phyloP scores from a whole-genome alignment of 2,329 filamentous ascomycete species.

The Fusarium sp. region DNA sequence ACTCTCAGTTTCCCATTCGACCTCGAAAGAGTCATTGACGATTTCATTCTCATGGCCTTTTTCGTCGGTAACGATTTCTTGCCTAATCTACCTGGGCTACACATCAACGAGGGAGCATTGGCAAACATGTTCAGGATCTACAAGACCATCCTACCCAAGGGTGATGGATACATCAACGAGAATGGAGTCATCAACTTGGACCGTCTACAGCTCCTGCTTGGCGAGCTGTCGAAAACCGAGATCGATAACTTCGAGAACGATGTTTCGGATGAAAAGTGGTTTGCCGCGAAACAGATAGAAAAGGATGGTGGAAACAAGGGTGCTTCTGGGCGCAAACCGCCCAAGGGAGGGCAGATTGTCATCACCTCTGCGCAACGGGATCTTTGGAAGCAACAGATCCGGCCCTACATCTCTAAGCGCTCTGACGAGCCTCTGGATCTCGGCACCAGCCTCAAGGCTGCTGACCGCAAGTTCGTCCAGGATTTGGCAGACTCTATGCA shows the following conservation, averaged over 20 bases:
- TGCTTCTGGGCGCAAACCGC: conserved; percentile 64
- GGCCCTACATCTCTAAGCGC: conserved; percentile 82
- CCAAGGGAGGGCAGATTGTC: conserved; percentile 71
- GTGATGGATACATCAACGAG: conserved; percentile 96
- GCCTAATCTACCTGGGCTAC: conserved; percentile 93
- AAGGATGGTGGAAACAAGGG: conserved; percentile 71
- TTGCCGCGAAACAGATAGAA: conserved; percentile 84
- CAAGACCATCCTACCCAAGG: conserved; percentile 87
- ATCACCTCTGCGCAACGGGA: conserved; percentile 85
- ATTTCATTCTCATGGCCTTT: conserved; percentile 99
- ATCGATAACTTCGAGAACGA: conserved; percentile 94
- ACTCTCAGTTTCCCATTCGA: conserved; percentile 84
- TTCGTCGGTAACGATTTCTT: conserved; percentile 99
- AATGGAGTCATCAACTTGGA: conserved; percentile 90
- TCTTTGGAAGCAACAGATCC: conserved; percentile 82
- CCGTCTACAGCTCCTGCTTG: conserved; percentile 80
- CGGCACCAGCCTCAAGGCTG: conserved; percentile 77
- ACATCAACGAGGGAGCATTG: conserved; percentile 98
- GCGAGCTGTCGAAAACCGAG: conserved; percentile 89
- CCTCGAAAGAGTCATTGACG: conserved; percentile 96
- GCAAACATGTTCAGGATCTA: conserved; percentile 98
- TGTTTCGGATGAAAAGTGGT: conserved; percentile 89
- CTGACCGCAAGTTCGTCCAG: conserved; percentile 93
- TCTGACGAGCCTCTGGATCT: conserved; percentile 77
- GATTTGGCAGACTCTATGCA: conserved; percentile 77